These are phyloP conservation scores for Penicillium sp. DNA, from an alignment of 2,329 filamentous ascomycete genomes.

Conservation along the genomic window DNA sequence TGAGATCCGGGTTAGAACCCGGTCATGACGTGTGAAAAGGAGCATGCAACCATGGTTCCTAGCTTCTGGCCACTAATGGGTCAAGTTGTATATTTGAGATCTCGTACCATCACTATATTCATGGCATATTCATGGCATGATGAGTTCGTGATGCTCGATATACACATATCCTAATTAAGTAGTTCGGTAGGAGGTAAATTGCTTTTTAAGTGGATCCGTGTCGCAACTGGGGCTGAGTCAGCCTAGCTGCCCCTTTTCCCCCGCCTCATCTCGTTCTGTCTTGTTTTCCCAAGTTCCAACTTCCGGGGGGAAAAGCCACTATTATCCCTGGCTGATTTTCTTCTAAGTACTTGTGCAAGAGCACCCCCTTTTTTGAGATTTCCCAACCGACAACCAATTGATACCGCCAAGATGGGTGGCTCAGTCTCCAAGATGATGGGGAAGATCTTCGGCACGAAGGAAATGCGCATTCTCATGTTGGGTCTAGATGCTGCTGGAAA, in stretches of 20 bases:
- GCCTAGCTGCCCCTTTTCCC: conserved; percentile 40
- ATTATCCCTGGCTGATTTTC: not conserved
- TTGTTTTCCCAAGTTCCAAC: conserved; percentile 15
- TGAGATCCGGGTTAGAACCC: not conserved
- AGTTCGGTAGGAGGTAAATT: conserved; percentile 1
- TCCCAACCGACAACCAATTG: conserved; percentile 1
- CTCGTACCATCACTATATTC: not conserved
- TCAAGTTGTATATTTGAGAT: not conserved
- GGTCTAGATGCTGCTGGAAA: conserved; percentile 97
- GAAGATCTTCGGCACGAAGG: conserved; percentile 98
- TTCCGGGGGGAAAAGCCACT: not conserved
- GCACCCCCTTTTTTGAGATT: not conserved
- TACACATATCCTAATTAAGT: not conserved
- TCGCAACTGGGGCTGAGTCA: conserved; percentile 30
- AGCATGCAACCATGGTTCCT: conserved; percentile 11
- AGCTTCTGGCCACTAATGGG: not conserved
- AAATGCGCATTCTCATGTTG: conserved; percentile 98
- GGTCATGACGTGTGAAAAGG: conserved; percentile 14
- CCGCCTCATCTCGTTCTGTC: conserved; percentile 21
- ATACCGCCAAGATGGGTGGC: conserved; percentile 71
- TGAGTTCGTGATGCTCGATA: not conserved
- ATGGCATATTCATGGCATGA: too few species aligned
- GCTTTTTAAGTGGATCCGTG: conserved; percentile 3
- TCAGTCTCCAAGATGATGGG: conserved; percentile 95
- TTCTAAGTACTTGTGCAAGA: not conserved